These are phyloP conservation scores for Termitomyces sp. DNA, from an alignment of 768 basidiomycete genomes.

Conservation along the genomic window DNA sequence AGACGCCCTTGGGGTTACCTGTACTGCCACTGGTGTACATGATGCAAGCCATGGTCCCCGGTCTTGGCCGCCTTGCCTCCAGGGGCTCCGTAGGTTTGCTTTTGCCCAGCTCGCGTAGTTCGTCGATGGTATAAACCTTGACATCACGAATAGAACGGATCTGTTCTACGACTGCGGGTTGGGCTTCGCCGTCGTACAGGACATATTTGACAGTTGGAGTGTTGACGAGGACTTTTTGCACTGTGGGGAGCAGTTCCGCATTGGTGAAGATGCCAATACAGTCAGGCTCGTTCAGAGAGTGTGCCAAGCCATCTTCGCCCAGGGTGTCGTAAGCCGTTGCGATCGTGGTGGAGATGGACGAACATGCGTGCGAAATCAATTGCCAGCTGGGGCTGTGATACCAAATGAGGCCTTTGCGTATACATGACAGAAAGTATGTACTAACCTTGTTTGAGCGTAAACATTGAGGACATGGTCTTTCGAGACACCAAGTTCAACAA, in stretches of 20 bases:
- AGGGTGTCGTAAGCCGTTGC: slow-evolving; percentile 97
- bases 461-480: slow-evolving; percentile 82
- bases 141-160: slow-evolving; percentile 55
- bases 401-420: slow-evolving; percentile 1
- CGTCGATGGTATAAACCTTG: slow-evolving; percentile 57
- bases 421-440: background rate
- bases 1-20: slow-evolving; percentile 91
- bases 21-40: slow-evolving; percentile 86
- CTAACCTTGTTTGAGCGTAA: slow-evolving; percentile 80
- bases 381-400: slow-evolving; percentile 75
- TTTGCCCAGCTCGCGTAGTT: slow-evolving; percentile 66
- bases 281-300: slow-evolving; percentile 81
- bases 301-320: slow-evolving; percentile 80
- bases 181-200: slow-evolving; percentile 78
- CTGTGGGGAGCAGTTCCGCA: slow-evolving; percentile 77
- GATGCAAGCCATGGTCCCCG: slow-evolving; percentile 42
- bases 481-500: slow-evolving; percentile 64
- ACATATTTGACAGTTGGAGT: slow-evolving; percentile 75
- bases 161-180: slow-evolving; percentile 46
- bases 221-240: slow-evolving; percentile 64
- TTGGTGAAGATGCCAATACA: slow-evolving; percentile 89
- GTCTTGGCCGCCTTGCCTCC: slow-evolving; percentile 38
- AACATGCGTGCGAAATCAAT: slow-evolving; percentile 77
- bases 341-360: slow-evolving; percentile 70
- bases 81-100: slow-evolving; percentile 45